Conservation (phyloP, 345 rosid species). For the Psidium guajava region DNA sequence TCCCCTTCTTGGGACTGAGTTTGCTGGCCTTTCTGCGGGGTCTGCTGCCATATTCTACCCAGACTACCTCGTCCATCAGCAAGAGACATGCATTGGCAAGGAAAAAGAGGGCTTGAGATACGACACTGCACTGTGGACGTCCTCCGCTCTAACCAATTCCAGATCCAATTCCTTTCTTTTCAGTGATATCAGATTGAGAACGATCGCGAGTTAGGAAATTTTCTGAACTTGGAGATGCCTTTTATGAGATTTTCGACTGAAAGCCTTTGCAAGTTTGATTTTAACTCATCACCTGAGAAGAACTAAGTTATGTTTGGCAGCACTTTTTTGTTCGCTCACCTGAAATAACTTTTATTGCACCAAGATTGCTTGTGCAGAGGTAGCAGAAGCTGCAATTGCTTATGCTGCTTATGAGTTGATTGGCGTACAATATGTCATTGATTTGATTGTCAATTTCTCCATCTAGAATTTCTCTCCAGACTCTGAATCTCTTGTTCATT, state of each 20-base stretch:
- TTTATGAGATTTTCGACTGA: not conserved
- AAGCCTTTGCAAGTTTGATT: not conserved
- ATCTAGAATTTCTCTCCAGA: not conserved
- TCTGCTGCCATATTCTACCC: conserved; percentile 16
- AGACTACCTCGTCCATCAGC: conserved; percentile 7
- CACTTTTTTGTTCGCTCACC: not conserved
- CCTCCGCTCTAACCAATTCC: not conserved
- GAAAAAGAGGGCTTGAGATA: conserved; percentile 48
- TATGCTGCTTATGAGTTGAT: not conserved
- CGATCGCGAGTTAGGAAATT: not conserved
- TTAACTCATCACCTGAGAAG: not conserved
- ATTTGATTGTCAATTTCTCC: not conserved
- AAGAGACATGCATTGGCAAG: conserved; percentile 34
- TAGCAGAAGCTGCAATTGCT: not conserved
- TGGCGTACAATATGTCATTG: not conserved
- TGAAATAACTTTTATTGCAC: not conserved
- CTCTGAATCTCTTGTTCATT: not conserved
- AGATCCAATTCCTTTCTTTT: not conserved
- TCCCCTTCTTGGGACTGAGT: conserved; percentile 46
- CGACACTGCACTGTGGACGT: not conserved
- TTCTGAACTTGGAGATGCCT: not conserved
- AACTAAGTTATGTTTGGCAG: not conserved
- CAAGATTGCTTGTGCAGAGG: not conserved
- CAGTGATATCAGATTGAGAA: not conserved
- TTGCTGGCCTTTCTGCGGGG: conserved; percentile 55